Percentiles rank a stretch among this genome's conserved stretches.
phyloP scores from a whole-genome alignment of 2,329 filamentous ascomycete genomes.

The Nannizzia gypsea region DNA sequence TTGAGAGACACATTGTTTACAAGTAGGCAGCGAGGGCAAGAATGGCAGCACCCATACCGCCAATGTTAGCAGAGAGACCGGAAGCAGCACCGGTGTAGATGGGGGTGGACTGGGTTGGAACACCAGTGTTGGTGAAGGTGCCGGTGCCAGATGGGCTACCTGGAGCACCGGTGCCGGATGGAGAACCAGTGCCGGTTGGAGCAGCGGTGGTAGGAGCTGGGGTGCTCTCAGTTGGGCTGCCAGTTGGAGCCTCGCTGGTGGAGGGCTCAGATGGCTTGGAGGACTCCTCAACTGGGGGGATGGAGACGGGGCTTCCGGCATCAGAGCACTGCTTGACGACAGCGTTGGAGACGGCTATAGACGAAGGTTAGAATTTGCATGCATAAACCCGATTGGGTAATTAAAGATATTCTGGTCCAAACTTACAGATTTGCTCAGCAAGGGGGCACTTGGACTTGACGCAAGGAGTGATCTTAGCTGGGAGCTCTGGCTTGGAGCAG shows the following conservation, averaged over 20 bases:
- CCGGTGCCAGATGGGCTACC: conserved; percentile 9
- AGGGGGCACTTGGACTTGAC: conserved; percentile 32
- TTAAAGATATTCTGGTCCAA: background rate
- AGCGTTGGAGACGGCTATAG: conserved; percentile 26
- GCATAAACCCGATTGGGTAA: background rate
- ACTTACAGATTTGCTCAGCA: conserved; percentile 8
- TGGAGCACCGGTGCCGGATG: conserved; percentile 1
- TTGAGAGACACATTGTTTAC: conserved; percentile 22
- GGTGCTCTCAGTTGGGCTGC: background rate
- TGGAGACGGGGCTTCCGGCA: conserved; percentile 26
- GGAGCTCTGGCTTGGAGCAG: conserved; percentile 36
- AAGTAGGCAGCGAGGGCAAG: conserved; percentile 30
- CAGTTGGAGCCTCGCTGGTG: conserved; percentile 5
- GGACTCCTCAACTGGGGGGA: conserved; percentile 21
- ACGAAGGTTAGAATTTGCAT: background rate
- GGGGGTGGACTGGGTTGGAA: conserved; percentile 14
- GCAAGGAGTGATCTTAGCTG: conserved; percentile 35
- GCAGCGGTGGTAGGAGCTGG: background rate
- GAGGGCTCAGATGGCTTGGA: conserved; percentile 3
- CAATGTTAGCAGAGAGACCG: conserved; percentile 12
- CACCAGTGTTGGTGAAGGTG: conserved; percentile 8
- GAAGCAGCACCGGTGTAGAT: conserved; percentile 13
- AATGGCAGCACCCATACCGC: conserved; percentile 15
- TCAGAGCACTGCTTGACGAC: conserved; percentile 26
- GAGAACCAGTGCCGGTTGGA: background rate